Percentiles rank a stretch among this genome's conserved stretches.
Evolutionary conservation across 2,329 filamentous ascomycete genomes (phyloP).

Genomic region (Aureobasidium lini): DNA sequence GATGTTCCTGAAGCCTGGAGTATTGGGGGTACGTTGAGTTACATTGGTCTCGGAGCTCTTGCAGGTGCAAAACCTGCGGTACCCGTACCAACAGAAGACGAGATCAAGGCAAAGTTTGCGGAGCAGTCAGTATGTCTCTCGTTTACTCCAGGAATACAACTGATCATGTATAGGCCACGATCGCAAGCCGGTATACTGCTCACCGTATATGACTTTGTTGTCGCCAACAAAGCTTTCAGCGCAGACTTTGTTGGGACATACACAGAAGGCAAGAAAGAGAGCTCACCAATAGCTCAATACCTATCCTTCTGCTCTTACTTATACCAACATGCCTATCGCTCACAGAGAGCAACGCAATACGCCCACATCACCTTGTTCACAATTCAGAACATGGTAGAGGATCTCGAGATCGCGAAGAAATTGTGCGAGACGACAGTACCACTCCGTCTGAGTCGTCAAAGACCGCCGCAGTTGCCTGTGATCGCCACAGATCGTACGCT

Average conservation of each 20-base stretch:
- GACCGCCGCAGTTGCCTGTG: slow-evolving; percentile 74
- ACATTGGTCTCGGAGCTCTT: slow-evolving; percentile 75
- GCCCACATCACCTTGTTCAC: slow-evolving; percentile 79
- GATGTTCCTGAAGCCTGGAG: slow-evolving; percentile 88
- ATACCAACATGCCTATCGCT: slow-evolving; percentile 85
- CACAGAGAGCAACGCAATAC: slow-evolving; percentile 69
- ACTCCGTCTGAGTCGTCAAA: slow-evolving; percentile 81
- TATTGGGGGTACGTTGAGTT: slow-evolving; percentile 68
- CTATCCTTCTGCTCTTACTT: slow-evolving; percentile 88
- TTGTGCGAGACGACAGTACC: slow-evolving; percentile 70
- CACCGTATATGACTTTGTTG: slow-evolving; percentile 84
- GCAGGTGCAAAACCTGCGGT: slow-evolving; percentile 53
- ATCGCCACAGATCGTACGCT: slow-evolving; percentile 66
- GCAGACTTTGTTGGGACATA: slow-evolving; percentile 62
- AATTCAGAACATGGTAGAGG: slow-evolving; percentile 79
- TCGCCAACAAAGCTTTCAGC: slow-evolving; percentile 93
- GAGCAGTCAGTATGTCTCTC: slow-evolving; percentile 54
- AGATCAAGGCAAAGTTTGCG: slow-evolving; percentile 72
- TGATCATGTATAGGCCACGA: slow-evolving; percentile 54
- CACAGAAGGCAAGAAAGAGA: slow-evolving; percentile 53
- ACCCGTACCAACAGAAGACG: slow-evolving; percentile 63
- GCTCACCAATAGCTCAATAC: slow-evolving; percentile 72
- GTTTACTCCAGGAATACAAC: not conserved
- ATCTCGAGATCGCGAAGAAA: slow-evolving; percentile 70
- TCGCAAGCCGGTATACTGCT: slow-evolving; percentile 73